Base-by-base conservation (phyloP, 2,329 filamentous ascomycete species). In the Apiospora rasikravindrae region DNA sequence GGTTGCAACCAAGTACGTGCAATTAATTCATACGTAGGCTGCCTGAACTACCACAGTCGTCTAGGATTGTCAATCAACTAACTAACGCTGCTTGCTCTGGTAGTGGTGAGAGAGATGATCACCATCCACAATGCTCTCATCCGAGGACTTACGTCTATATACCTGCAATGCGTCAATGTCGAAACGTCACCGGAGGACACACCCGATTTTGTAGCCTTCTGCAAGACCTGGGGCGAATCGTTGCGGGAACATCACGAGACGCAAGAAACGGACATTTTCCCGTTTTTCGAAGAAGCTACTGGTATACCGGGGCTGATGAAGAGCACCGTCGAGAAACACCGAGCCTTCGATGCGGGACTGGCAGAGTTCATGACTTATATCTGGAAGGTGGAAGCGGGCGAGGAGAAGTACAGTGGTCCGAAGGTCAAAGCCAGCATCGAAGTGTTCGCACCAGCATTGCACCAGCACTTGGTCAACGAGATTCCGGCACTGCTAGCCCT, bases 321-420 rank as follows among this genome's bases (percentile, higher is more conserved):
- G 19, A 75, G 72, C 64, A 86, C 84, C 73, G 76, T 85, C 3
- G 80, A 81, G 24, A 83, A 86, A 70, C 84, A 86, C 73, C 76
- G 79, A 11, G 76, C 77, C 0, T 86, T 86, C 71, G 78, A 81
- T 22, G 75, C 74, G 0, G 83, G 83, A 0, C 70, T 86, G 3
- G 75, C 79, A 0, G 69, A 69, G 0, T 82, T 82, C 40, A 74
- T 74, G 22, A 73, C 64, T 5, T 85, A 85, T 73, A 68, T 83
- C 11, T 72, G 76, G 1, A 76, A 72, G 13, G 77, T 82, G 2
- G 77, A 74, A 11, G 77, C 72, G 14, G 76, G 74, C 8, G 76
- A 77, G 42, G 77, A 80, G 14, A 70, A 76, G 24, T 82, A 81
- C 53, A 78, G 81, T 69, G 83, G 82, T 0, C 57, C 72, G 1